Base-by-base conservation (phyloP, 805 yeast genomes). In the Candida pini region DNA sequence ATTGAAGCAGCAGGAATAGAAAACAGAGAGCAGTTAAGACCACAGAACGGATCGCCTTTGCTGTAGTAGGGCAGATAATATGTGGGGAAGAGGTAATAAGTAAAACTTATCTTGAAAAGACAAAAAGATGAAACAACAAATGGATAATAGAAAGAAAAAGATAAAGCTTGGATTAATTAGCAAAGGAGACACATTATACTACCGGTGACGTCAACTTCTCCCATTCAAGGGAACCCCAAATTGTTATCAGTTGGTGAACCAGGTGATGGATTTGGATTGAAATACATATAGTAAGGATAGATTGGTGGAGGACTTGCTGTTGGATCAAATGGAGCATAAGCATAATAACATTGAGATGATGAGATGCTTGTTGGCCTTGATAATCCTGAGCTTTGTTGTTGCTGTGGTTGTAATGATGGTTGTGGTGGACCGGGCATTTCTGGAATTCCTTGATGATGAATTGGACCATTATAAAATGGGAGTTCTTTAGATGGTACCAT, bases 201-300 rank as follows among this genome's bases (percentile, higher is more conserved):
- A n/a, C n/a, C n/a, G n/a, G n/a, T n/a, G n/a, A n/a, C n/a, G n/a
- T n/a, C n/a, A n/a, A n/a, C n/a, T n/a, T n/a, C n/a, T n/a, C n/a
- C n/a, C n/a, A n/a, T n/a, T n/a, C n/a, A n/a, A n/a, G n/a, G n/a
- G n/a, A n/a, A n/a, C n/a, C n/a, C n/a, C n/a, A n/a, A 38, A 17
- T 26, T 43, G 12, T 34, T 41, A 6, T 47, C 51, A 2, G 40
- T 32, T 4, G 48, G 34, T 3, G 51, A 35, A 10, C 49, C 47
- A 15, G 51, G 50, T 17, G 41, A 38, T 8, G 56, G 44, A 18
- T 37, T 47, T 26, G 52, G 53, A 33, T 53, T 53, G 30, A 52
- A 56, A 31, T 56, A 57, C 48, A 54, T 45, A 36, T 56, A 56
- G 38, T 51, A 51, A 18, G 62, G 62, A 32, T 49, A 53, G 43